phyloP scores from a whole-genome alignment of 208 protist genomes.

The Entamoeba moshkovskii region DNA sequence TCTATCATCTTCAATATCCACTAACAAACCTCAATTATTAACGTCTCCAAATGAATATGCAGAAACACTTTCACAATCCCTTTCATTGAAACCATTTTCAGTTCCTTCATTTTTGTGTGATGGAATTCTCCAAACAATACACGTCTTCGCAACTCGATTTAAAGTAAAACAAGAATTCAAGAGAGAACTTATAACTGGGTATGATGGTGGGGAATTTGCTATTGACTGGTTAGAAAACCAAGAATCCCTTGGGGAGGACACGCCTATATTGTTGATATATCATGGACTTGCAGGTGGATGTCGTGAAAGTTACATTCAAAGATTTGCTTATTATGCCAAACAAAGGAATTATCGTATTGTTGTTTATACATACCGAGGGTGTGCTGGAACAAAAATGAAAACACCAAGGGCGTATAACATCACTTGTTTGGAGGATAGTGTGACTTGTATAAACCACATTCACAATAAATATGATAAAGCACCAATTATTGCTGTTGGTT shows the following conservation, averaged over 20 bases:
- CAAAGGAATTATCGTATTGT: background rate
- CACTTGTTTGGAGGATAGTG: background rate
- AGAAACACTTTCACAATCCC: background rate
- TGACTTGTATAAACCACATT: background rate
- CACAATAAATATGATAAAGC: background rate
- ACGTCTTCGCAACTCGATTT: background rate
- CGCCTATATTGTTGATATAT: background rate
- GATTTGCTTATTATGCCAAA: background rate
- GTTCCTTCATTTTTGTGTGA: background rate
- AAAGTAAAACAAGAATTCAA: background rate
- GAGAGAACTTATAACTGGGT: background rate
- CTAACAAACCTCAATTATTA: background rate
- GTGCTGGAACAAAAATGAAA: background rate
- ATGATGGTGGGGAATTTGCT: background rate
- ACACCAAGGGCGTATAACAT: background rate
- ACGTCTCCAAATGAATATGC: background rate
- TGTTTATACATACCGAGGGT: background rate
- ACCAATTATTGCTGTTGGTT: background rate
- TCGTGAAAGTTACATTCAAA: background rate
- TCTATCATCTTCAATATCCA: too few species aligned
- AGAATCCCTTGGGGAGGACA: background rate
- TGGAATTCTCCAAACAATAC: background rate
- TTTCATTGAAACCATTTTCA: background rate
- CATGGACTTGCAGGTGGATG: background rate
- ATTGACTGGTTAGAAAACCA: background rate